Evolutionary conservation across 805 yeast species (phyloP), one percentile per base, ranked within the genome.

Genomic region (Candida coleopterorum): DNA sequence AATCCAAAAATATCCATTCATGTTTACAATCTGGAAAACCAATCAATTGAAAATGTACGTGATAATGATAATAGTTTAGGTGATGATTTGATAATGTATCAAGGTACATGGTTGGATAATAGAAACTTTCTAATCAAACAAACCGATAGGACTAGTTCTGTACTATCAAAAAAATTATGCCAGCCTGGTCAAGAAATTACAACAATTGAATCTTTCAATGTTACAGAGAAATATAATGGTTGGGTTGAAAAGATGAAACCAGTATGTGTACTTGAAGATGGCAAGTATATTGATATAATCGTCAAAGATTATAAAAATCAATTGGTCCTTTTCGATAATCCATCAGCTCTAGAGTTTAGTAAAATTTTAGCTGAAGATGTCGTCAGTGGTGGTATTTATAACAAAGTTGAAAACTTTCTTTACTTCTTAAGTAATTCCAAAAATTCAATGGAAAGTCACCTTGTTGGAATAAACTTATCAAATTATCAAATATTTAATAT

Each of bases 371-470:
- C 94, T 4, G 34, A 43, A 0, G 93, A 95, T 11, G 72, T 44
- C 15, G 41, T 65, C 16, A 87, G 87, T 1, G 79, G 82, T 3
- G 62, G 79, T 3, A 72, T 81, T 0, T 79, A 61, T 48, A 75
- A 79, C 41, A 42, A 51, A 16, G 64, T 56, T 10, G 60, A 61
- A 7, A 63, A 74, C 32, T 46, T 56, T 4, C 51, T 84, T 2
- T 81, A 73, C 48, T 88, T 77, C 52, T 50, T 80, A 9, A 79
- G 89, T 1, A 85, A 96, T 0, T 75, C 77, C 44, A 75, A 76
- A 45, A 79, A 89, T 2, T 77, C 96, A 0, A 77, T 79, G 37
- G 95, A 90, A 53, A 69, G 95, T 49, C 95, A 88, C 51, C 50
- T 93, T 16, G 82, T 85, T 55, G 73, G 82, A 1, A 79, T 86